Percentiles rank a stretch among this genome's conserved stretches.
These are phyloP conservation scores for Reutealis trisperma DNA, from an alignment of 345 rosid genomes.

Conservation along the genomic window DNA sequence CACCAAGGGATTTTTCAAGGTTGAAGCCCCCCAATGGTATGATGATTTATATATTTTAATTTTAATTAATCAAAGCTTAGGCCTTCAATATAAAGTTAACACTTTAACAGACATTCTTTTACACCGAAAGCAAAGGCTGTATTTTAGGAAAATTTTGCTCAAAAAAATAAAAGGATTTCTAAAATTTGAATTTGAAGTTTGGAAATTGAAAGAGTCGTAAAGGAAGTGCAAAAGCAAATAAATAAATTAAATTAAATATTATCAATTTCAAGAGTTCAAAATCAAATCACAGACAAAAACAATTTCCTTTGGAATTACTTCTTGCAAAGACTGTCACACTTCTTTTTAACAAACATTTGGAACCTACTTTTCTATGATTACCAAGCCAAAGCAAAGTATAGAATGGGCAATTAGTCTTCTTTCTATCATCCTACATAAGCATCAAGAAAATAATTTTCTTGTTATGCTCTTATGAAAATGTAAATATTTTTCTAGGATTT, in stretches of 20 bases:
- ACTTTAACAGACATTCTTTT: not conserved
- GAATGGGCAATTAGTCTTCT: not conserved
- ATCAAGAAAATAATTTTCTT: too few relatives aligned
- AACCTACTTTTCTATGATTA: not conserved
- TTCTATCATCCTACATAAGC: not conserved
- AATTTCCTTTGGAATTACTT: conserved; percentile 16
- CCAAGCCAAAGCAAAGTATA: conserved; percentile 9
- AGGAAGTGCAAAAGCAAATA: conserved; percentile 11
- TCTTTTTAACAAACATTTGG: conserved; percentile 2
- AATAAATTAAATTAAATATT: not conserved
- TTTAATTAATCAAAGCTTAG: not conserved
- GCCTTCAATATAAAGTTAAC: not conserved
- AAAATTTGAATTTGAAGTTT: not conserved
- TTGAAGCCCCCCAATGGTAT: too few relatives aligned
- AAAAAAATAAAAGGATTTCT: not conserved
- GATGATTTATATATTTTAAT: too few relatives aligned
- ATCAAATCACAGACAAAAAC: not conserved
- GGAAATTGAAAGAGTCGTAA: conserved; percentile 9
- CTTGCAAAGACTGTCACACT: not conserved
- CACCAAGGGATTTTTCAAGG: too few relatives aligned
- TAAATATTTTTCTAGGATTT: too few relatives aligned
- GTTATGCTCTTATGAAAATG: not conserved
- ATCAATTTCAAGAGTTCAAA: not conserved
- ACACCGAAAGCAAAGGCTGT: conserved; percentile 14
- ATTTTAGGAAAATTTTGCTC: not conserved